Conservation (phyloP, 1,284 basidiomycete species). For the Ceratobasidium sp. region DNA sequence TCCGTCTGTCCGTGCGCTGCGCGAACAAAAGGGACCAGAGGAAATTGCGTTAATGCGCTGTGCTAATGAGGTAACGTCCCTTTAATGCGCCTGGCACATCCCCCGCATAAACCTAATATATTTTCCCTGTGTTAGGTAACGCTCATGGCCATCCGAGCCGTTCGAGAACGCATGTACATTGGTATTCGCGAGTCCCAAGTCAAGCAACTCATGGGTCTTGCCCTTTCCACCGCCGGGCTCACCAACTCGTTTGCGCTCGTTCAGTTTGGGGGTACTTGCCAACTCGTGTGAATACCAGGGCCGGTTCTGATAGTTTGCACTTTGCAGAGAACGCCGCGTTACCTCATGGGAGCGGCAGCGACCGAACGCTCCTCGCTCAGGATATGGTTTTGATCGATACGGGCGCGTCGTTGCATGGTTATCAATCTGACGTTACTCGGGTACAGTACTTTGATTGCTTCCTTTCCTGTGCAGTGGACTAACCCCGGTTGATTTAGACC, state of each 20-base stretch:
- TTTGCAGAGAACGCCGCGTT: constrained; percentile 79
- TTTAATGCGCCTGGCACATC: no score
- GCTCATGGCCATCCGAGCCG: constrained; percentile 71
- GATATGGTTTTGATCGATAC: constrained; percentile 83
- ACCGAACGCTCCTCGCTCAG: constrained; percentile 60
- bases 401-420: constrained; percentile 72
- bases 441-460: constrained; percentile 52
- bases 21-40: constrained; percentile 73
- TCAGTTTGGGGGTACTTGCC: constrained; percentile 72
- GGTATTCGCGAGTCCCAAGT: constrained; percentile 79
- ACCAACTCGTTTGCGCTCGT: constrained; percentile 64
- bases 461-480: not conserved
- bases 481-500: constrained; percentile 56
- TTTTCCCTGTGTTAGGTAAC: constrained; percentile 61
- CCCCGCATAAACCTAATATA: no score
- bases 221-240: constrained; percentile 66
- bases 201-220: constrained; percentile 59
- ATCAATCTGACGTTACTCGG: constrained; percentile 76
- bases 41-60: constrained; percentile 77
- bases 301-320: constrained; percentile 8
- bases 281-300: not conserved
- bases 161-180: constrained; percentile 65
- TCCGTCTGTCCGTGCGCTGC: constrained; percentile 61
- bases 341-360: constrained; percentile 78
- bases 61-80: constrained; percentile 68